Evolutionary conservation across 257 asterid genomes (phyloP), one percentile per base, ranked within the genome.

Genomic region (Solanum peruvianum): DNA sequence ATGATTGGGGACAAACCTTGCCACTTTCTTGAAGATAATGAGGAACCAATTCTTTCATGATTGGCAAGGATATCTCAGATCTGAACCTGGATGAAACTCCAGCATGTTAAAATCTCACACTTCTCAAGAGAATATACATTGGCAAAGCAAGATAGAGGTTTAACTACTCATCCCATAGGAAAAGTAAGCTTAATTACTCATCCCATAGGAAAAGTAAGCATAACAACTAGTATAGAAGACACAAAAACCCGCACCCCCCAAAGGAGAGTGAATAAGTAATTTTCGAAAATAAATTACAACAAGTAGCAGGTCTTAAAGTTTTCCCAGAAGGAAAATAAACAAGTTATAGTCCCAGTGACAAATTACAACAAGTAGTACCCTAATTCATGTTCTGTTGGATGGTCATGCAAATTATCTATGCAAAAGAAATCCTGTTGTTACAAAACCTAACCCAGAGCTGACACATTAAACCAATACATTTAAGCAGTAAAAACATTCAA

Each of bases 1-100:
- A 45, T 45, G 25, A 70, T 27, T 7, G 44, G 70, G 76, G 69
- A 87, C 90, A 67, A 93, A 97, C 99, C 98, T 93, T 93, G 92
- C 92, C 94, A 94, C 91, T 91, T 87, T 97, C 99, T 91, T 97
- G 99, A 87, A 97, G 97, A 92, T 97, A 97, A 85, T 96, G 98
- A 13, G 96, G 98, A 86, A 93, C 94, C 94, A 97, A 90, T 92
- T 97, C 99, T 91, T 90, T 94, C 97, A 94, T 93, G 82, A 97
- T 88, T 77, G 99, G 99, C 87, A 97, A 88, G 75, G 99, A 93
- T 82, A 97, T 93, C 88, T 97, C 99, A 72, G 99, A 93, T 90
- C 93, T 96, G 86, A 91, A 92, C 94, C 99, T 97, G 97, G 89
- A 91, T 89, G 33, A 87, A 45, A 85, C 85, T 91, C 87, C 87